phyloP scores from a whole-genome alignment of 2,329 filamentous ascomycete genomes.

The Paradendryphiella salina region DNA sequence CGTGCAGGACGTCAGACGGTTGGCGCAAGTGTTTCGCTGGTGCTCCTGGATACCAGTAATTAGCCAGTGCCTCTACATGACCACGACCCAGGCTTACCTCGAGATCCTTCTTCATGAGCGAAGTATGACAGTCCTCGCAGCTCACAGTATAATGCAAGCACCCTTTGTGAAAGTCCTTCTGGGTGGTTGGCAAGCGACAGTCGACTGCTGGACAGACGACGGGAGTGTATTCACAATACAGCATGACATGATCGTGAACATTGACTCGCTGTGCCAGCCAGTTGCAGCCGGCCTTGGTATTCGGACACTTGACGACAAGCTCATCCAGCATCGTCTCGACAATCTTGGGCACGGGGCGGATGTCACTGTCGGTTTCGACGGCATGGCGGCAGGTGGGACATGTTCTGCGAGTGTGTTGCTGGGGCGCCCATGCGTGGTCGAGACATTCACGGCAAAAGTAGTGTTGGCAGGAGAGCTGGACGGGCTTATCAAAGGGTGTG shows the following conservation, averaged over 20 bases:
- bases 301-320: conserved; percentile 62
- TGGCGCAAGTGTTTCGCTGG: conserved; percentile 55
- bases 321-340: conserved; percentile 65
- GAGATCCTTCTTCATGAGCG: conserved; percentile 59
- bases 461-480: conserved; percentile 64
- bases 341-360: conserved; percentile 55
- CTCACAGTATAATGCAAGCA: conserved; percentile 59
- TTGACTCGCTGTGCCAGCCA: conserved; percentile 59
- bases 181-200: conserved; percentile 58
- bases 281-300: conserved; percentile 57
- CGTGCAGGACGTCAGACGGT: conserved; percentile 52
- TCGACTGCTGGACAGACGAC: conserved; percentile 56
- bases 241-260: conserved; percentile 62
- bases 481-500: conserved; percentile 62
- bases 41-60: conserved; percentile 40
- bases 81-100: conserved; percentile 44
- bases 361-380: conserved; percentile 37
- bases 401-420: conserved; percentile 40
- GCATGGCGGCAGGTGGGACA: conserved; percentile 63
- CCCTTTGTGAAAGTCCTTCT: conserved; percentile 58
- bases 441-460: conserved; percentile 66
- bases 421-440: conserved; percentile 45
- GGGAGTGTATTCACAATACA: conserved; percentile 61
- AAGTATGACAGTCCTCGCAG: conserved; percentile 58
- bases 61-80: conserved; percentile 32